phyloP scores from a whole-genome alignment of 148 eudicot genomes.

The Polygonum aviculare region DNA sequence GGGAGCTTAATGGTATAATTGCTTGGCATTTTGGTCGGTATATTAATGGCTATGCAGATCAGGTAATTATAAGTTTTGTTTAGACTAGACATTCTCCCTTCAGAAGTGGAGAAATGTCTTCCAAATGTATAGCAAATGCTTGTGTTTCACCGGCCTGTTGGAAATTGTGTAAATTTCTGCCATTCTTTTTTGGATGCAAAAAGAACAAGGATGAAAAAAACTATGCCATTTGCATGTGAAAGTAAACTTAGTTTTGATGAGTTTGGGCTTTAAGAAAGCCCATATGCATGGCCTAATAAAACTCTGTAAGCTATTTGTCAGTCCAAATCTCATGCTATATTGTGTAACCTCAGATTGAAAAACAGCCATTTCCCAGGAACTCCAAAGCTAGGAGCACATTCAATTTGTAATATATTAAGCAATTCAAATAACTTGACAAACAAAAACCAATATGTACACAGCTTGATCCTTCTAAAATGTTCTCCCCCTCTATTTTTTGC shows the following conservation, averaged over 20 bases:
- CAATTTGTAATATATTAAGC: neutral
- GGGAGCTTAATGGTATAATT: neutral
- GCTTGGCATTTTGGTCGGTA: neutral
- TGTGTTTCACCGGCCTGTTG: neutral
- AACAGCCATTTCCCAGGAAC: neutral
- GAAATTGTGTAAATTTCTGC: neutral
- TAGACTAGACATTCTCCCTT: slow-evolving; percentile 1
- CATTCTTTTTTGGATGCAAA: neutral
- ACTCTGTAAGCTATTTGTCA: neutral
- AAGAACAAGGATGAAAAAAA: too few species aligned
- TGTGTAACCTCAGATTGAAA: too few species aligned
- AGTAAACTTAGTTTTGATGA: neutral
- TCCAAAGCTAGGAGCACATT: neutral
- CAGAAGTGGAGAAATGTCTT: neutral
- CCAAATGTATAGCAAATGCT: neutral
- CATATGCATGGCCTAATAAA: neutral
- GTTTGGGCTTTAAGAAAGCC: neutral
- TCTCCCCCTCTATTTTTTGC: slow-evolving; percentile 2
- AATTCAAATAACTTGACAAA: neutral
- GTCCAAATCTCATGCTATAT: too few species aligned
- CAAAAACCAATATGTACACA: neutral
- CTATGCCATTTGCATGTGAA: neutral
- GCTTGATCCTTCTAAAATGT: neutral
- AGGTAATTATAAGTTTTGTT: neutral
- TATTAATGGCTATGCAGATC: neutral